Conservation (phyloP, 1,284 basidiomycete genomes). For the Stygiomarasmius scandens region DNA sequence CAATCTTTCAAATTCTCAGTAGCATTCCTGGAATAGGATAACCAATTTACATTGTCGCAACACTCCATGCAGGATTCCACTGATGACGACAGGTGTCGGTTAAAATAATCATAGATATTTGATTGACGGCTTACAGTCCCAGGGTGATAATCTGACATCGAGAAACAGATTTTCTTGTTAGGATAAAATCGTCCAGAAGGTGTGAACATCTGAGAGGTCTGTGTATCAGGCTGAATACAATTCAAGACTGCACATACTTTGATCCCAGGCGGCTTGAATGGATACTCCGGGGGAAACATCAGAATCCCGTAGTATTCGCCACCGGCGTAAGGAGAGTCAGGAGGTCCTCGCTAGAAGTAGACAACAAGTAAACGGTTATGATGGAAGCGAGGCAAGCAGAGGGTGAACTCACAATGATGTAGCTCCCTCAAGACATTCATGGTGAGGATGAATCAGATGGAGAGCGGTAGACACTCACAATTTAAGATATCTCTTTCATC, state of each 20-base stretch:
- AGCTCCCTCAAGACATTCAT: constrained; percentile 78
- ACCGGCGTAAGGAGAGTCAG: constrained; percentile 89
- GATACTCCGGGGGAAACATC: constrained; percentile 90
- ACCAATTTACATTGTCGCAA: constrained; percentile 88
- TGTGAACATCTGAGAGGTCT: constrained; percentile 76
- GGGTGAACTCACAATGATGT: constrained; percentile 67
- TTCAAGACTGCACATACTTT: constrained; percentile 57
- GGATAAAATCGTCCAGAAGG: constrained; percentile 93
- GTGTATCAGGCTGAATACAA: constrained; percentile 11
- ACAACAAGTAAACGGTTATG: no score
- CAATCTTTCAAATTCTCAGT: constrained; percentile 54
- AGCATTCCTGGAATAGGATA: constrained; percentile 10
- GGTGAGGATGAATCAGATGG: no score
- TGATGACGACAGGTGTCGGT: constrained; percentile 26
- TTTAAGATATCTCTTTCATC: constrained; percentile 95
- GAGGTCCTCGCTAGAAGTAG: constrained; percentile 76
- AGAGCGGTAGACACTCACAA: no score
- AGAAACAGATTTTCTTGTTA: constrained; percentile 95
- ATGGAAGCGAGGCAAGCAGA: background rate
- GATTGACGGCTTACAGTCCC: constrained; percentile 68
- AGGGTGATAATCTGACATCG: constrained; percentile 94
- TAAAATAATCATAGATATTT: constrained; percentile 9
- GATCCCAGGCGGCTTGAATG: constrained; percentile 95
- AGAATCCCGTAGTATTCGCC: constrained; percentile 94
- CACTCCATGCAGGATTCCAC: constrained; percentile 95